A percentile compares a stretch with the other conserved stretches of the same genome.
phyloP scores from a whole-genome alignment of 2,329 filamentous ascomycete genomes.

The Calonectria montana region DNA sequence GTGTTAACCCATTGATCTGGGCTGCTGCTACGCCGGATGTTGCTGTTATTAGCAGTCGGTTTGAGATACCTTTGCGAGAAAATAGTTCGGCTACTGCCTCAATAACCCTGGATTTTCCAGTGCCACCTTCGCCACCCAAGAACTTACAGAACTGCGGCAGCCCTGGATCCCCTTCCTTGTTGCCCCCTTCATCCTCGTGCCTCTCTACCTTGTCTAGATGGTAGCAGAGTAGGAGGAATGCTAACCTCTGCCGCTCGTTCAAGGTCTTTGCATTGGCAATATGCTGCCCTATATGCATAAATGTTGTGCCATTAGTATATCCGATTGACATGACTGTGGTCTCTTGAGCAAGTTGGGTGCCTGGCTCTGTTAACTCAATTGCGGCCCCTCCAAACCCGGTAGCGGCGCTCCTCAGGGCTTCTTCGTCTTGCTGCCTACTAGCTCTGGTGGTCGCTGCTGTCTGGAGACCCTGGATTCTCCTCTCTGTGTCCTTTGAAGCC shows the following conservation, averaged over 20 bases:
- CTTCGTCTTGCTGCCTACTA: neutral
- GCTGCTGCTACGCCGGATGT: neutral
- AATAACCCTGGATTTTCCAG: neutral
- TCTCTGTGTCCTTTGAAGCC: neutral
- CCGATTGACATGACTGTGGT: neutral
- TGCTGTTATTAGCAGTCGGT: slow-evolving; percentile 18
- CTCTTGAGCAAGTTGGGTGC: no score
- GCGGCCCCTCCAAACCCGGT: neutral
- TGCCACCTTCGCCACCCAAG: neutral
- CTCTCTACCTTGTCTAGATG: neutral
- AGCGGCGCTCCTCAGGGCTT: neutral
- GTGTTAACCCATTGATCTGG: neutral
- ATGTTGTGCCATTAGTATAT: neutral
- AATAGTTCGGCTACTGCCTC: no score
- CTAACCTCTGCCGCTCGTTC: neutral
- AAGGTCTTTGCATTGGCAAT: neutral
- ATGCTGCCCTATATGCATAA: neutral
- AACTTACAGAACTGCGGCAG: neutral
- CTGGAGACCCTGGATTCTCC: neutral
- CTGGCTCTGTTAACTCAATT: neutral
- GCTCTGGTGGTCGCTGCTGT: neutral
- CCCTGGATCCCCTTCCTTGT: no score
- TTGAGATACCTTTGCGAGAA: neutral
- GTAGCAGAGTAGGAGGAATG: neutral
- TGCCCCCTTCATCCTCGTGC: neutral